These are phyloP conservation scores for Lasiodiplodia theobromae DNA, from an alignment of 2,329 filamentous ascomycete species.

Conservation along the genomic window DNA sequence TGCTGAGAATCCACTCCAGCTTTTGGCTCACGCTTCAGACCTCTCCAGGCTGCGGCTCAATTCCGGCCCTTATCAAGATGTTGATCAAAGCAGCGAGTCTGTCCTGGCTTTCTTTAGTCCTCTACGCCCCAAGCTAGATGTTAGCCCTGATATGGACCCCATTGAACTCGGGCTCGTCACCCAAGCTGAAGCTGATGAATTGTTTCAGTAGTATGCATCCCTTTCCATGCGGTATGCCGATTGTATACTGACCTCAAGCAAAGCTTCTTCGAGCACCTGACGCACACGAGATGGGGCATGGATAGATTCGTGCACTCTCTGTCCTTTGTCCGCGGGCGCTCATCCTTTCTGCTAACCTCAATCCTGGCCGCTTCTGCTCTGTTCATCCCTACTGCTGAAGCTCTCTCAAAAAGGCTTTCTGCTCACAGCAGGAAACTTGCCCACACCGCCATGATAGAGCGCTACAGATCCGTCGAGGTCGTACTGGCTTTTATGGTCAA, in stretches of 20 bases:
- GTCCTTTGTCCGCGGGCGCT: slow-evolving; percentile 70
- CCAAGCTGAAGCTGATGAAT: slow-evolving; percentile 66
- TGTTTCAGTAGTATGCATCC: slow-evolving; percentile 68
- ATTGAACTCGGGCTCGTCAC: slow-evolving; percentile 74
- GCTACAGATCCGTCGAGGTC: slow-evolving; percentile 75
- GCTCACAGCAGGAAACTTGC: slow-evolving; percentile 70
- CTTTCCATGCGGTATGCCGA: background rate
- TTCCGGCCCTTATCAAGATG: slow-evolving; percentile 4
- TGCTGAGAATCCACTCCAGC: slow-evolving; percentile 76
- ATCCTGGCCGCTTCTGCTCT: slow-evolving; percentile 72
- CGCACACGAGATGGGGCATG: slow-evolving; percentile 77
- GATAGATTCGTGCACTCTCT: slow-evolving; percentile 72
- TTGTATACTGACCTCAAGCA: background rate
- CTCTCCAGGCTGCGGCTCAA: slow-evolving; percentile 43
- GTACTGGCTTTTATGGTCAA: slow-evolving; percentile 78
- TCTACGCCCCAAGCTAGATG: slow-evolving; percentile 68
- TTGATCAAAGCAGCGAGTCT: slow-evolving; percentile 1
- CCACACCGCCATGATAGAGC: slow-evolving; percentile 65
- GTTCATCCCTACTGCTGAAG: slow-evolving; percentile 69
- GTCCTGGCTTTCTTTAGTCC: slow-evolving; percentile 68
- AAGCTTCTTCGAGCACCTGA: slow-evolving; percentile 73
- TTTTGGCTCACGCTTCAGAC: slow-evolving; percentile 76
- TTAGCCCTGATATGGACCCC: slow-evolving; percentile 70
- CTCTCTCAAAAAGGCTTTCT: slow-evolving; percentile 70
- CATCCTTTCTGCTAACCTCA: slow-evolving; percentile 75